Conservation (phyloP, 176 grass and related monocot genomes). For the Musa schizocarpa region DNA sequence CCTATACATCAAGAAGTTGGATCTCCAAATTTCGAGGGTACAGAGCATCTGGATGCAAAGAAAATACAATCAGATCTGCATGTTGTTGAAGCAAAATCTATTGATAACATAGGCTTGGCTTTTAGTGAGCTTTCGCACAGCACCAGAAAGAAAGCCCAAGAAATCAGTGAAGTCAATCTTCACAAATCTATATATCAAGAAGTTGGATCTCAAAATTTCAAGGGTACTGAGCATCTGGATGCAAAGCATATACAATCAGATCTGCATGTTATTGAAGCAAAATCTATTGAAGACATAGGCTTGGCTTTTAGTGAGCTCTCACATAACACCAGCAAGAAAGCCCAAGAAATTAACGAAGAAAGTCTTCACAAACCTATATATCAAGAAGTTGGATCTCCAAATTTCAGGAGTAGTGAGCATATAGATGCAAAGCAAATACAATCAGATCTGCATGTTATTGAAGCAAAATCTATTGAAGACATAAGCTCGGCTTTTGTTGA, state of each 20-base stretch:
- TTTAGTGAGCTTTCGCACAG: background rate
- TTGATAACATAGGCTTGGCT: background rate
- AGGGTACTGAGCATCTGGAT: background rate
- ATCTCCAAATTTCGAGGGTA: no score
- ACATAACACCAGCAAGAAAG: background rate
- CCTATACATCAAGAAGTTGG: no score
- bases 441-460: conserved; percentile 18
- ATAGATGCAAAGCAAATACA: background rate
- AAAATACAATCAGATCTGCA: background rate
- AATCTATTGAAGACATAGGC: conserved; percentile 14
- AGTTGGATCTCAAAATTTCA: background rate
- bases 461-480: conserved; percentile 14
- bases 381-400: background rate
- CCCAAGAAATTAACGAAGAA: background rate
- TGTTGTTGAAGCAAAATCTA: background rate
- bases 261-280: conserved; percentile 23
- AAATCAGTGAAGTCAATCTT: background rate
- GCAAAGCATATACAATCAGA: background rate
- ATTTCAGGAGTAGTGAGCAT: background rate
- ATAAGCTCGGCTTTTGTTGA: background rate
- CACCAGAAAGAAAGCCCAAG: no score
- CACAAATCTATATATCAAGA: background rate
- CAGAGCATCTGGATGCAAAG: no score
- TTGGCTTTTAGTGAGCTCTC: conserved; percentile 14
- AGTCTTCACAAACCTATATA: background rate